Percentiles rank a stretch among this genome's conserved stretches.
Conservation (phyloP, 805 yeast species). For the Cyberlindnera saturnus region DNA sequence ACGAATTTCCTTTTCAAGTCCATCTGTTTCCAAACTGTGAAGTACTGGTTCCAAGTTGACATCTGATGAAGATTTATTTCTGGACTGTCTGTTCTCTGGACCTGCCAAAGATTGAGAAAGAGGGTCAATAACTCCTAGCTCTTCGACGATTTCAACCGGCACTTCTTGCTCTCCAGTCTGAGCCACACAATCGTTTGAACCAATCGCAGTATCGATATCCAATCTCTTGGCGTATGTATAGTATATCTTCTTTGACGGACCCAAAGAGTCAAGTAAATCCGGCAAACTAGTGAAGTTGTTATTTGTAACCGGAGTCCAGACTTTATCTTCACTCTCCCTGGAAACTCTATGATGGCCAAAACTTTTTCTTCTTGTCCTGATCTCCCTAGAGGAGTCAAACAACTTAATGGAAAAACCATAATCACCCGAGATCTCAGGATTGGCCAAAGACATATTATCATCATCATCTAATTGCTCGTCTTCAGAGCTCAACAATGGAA, state of each 20-base stretch:
- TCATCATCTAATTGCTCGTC: slow-evolving; percentile 23
- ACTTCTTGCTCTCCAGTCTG: neutral
- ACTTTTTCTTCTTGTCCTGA: slow-evolving; percentile 16
- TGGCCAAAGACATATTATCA: slow-evolving; percentile 45
- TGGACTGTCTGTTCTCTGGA: neutral
- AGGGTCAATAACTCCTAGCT: neutral
- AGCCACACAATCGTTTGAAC: slow-evolving; percentile 3
- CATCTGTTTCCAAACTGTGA: neutral
- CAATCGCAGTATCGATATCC: slow-evolving; percentile 8
- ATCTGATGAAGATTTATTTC: neutral
- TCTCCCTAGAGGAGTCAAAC: slow-evolving; percentile 25
- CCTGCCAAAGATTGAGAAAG: neutral
- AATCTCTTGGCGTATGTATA: slow-evolving; percentile 25
- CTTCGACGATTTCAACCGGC: neutral
- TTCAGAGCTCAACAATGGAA: slow-evolving; percentile 26
- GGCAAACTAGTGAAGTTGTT: slow-evolving; percentile 38
- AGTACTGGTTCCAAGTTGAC: neutral
- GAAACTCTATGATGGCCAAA: neutral
- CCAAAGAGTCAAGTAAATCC: slow-evolving; percentile 27
- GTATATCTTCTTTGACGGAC: slow-evolving; percentile 22
- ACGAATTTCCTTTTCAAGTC: neutral
- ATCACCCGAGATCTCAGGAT: slow-evolving; percentile 44
- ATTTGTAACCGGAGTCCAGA: slow-evolving; percentile 40
- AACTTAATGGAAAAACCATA: slow-evolving; percentile 43
- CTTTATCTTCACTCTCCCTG: slow-evolving; percentile 15